A percentile compares a stretch with the other conserved stretches of the same genome.
Conservation (phyloP, 306 rosid genomes). For the Dalbergia cochinchinensis region DNA sequence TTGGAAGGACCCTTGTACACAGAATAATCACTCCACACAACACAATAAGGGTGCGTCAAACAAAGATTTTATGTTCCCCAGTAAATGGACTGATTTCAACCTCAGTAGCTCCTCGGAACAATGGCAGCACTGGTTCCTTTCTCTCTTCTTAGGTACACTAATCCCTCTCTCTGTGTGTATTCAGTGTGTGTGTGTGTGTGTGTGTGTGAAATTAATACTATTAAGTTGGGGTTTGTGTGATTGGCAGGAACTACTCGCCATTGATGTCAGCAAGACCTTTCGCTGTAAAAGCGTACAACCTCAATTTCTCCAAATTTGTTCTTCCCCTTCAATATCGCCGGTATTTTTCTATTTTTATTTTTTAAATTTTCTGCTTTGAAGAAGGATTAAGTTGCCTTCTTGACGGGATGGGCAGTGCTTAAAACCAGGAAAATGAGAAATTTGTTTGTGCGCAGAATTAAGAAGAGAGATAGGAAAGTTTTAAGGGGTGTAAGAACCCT, state of each 20-base stretch:
- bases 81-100: constrained; percentile 29
- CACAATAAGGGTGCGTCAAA: background rate
- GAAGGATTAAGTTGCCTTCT: background rate
- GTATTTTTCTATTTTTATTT: constrained; percentile 37
- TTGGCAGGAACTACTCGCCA: constrained; percentile 59
- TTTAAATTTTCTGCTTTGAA: background rate
- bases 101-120: background rate
- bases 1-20: constrained; percentile 3
- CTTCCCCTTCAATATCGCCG: constrained; percentile 59
- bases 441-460: background rate
- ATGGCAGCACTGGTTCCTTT: constrained; percentile 71
- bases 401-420: background rate
- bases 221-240: constrained; percentile 21
- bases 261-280: constrained; percentile 62
- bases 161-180: background rate
- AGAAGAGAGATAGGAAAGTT: background rate
- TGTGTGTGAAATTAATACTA: background rate
- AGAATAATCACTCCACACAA: background rate
- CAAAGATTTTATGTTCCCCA: background rate
- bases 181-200: background rate
- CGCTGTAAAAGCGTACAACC: constrained; percentile 49
- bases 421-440: constrained; percentile 15
- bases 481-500: too few relatives aligned
- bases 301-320: constrained; percentile 50
- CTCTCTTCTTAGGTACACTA: constrained; percentile 58